Evolutionary conservation across 106 monocot genomes (phyloP).

Genomic region (Dendrobium catenatum): DNA sequence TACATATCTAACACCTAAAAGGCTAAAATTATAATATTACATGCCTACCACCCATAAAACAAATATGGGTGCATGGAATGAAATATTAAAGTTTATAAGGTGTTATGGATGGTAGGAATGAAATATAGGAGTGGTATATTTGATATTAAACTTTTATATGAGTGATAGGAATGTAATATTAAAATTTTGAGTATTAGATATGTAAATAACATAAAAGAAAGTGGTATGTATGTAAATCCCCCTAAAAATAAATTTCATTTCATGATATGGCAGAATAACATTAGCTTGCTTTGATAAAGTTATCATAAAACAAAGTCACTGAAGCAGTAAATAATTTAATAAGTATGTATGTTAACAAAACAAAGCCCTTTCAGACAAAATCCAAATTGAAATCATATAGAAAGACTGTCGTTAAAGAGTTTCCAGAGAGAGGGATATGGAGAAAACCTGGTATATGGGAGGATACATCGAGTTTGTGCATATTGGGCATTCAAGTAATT

Average conservation of each 20-base stretch:
- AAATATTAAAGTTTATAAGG: no score
- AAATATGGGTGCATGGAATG: no score
- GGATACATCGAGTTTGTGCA: constrained; percentile 30
- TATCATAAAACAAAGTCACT: neutral
- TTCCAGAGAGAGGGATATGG: neutral
- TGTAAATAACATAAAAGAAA: no score
- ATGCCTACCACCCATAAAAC: no score
- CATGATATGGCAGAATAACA: neutral
- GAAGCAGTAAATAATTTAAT: neutral
- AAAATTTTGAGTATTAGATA: no score
- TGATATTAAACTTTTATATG: no score
- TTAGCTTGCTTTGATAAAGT: neutral
- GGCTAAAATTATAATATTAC: no score
- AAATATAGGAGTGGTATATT: no score
- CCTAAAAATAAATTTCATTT: neutral
- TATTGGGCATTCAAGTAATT: constrained; percentile 21
- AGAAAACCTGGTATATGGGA: constrained; percentile 26
- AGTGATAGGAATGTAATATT: no score
- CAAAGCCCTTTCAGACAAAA: neutral
- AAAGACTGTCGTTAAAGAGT: neutral
- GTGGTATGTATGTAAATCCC: no score
- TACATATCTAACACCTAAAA: no score
- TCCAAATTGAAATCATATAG: neutral
- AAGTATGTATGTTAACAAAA: neutral
- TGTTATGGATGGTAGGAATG: no score